phyloP scores from a whole-genome alignment of 306 rosid genomes.

The Lithocarpus polystachyus region DNA sequence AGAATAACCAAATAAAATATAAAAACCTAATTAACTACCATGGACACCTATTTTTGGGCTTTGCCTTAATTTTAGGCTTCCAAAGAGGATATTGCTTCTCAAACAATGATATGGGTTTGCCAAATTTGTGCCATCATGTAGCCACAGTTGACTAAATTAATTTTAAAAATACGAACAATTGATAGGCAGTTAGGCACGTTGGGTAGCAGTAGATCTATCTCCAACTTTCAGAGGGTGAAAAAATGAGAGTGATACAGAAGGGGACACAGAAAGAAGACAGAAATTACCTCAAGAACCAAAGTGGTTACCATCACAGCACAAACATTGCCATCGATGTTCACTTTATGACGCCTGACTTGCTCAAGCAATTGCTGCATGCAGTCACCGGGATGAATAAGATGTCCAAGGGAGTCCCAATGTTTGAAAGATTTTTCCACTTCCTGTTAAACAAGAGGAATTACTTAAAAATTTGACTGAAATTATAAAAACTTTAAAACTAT shows the following conservation, averaged over 20 bases:
- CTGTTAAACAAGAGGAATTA: slow-evolving; percentile 31
- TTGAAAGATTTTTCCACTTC: slow-evolving; percentile 61
- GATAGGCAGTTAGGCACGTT: not conserved
- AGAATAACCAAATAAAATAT: too few species aligned
- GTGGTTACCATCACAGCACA: slow-evolving; percentile 80
- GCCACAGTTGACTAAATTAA: not conserved
- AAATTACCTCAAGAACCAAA: slow-evolving; percentile 76
- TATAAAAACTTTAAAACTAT: not conserved
- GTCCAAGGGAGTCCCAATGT: slow-evolving; percentile 45
- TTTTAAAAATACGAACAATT: not conserved
- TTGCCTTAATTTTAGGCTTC: too few species aligned
- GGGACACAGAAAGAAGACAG: slow-evolving; percentile 5
- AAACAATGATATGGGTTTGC: too few species aligned
- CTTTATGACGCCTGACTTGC: slow-evolving; percentile 70
- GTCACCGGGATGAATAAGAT: slow-evolving; percentile 48
- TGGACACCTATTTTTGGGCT: too few species aligned
- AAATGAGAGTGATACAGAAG: not conserved
- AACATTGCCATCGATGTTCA: slow-evolving; percentile 64
- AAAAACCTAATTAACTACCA: too few species aligned
- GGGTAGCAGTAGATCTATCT: not conserved
- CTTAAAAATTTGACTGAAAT: not conserved
- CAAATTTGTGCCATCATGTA: not conserved
- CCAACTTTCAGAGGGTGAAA: not conserved
- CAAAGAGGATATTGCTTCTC: too few species aligned
- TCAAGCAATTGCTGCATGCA: slow-evolving; percentile 71